Evolutionary conservation across 495 filamentous ascomycete species (phyloP).

Genomic region (Chaetomium cochliodes): DNA sequence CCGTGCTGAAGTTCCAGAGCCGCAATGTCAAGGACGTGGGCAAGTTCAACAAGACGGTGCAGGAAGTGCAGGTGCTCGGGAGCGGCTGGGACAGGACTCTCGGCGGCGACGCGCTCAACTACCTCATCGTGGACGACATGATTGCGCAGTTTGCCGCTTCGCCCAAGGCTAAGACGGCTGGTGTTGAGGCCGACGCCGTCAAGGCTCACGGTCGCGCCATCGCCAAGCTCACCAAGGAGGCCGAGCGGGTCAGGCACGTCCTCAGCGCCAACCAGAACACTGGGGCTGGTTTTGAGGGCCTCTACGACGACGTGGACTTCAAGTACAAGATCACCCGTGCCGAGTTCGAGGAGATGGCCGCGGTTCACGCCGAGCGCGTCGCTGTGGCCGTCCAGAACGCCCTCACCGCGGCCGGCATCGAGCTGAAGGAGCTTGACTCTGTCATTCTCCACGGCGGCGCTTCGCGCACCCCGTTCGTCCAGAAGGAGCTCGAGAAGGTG

Average conservation of each 20-base stretch:
- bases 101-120: conserved; percentile 87
- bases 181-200: conserved; percentile 58
- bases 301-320: conserved; percentile 92
- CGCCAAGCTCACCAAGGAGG: conserved; percentile 86
- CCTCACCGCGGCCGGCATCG: conserved; percentile 67
- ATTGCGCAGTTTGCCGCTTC: conserved; percentile 70
- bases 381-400: conserved; percentile 69
- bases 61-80: conserved; percentile 86
- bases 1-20: conserved; percentile 85
- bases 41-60: conserved; percentile 92
- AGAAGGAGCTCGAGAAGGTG: conserved; percentile 78
- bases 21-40: conserved; percentile 87
- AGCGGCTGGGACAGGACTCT: conserved; percentile 85
- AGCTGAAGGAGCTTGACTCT: conserved; percentile 76
- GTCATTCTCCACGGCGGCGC: conserved; percentile 92
- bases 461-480: conserved; percentile 89
- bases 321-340: conserved; percentile 82
- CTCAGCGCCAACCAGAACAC: conserved; percentile 91
- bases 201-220: conserved; percentile 77
- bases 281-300: conserved; percentile 73
- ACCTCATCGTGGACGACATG: conserved; percentile 85
- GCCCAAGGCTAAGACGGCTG: conserved; percentile 65
- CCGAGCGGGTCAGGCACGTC: conserved; percentile 82
- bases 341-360: conserved; percentile 79
- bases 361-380: conserved; percentile 65